Conservation (phyloP, 306 rosid genomes). For the Medicago arabica region DNA sequence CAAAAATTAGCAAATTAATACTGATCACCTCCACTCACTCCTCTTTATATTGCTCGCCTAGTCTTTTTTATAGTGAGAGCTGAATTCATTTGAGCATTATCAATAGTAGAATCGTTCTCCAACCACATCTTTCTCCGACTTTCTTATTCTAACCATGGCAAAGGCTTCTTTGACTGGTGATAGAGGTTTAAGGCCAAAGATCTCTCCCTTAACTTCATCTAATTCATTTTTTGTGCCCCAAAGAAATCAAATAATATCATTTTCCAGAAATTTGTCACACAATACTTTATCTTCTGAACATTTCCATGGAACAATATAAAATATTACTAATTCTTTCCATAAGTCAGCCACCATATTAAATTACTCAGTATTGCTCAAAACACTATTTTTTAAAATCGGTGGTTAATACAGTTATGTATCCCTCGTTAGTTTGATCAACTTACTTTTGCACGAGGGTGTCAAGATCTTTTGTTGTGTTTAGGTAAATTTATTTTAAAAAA, state of each 20-base stretch:
- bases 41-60: not conserved
- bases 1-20: not conserved
- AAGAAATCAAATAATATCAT: not conserved
- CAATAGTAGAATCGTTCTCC: not conserved
- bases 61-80: not conserved
- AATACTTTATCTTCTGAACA: not conserved
- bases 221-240: not conserved
- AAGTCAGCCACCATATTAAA: not conserved
- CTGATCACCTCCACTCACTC: not conserved
- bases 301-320: not conserved
- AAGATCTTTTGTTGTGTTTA: conserved; percentile 5
- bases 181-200: not conserved
- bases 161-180: not conserved
- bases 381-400: not conserved
- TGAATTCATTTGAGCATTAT: not conserved
- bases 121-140: not conserved
- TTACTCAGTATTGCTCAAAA: not conserved
- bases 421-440: not conserved
- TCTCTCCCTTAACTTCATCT: not conserved
- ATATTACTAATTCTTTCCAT: not conserved
- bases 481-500: conserved; percentile 12
- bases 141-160: conserved; percentile 2
- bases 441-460: conserved; percentile 9
- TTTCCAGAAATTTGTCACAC: not conserved
- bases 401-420: not conserved